These are phyloP conservation scores for Echeveria elegans DNA, from an alignment of 164 flowering plant genomes.

Conservation along the genomic window DNA sequence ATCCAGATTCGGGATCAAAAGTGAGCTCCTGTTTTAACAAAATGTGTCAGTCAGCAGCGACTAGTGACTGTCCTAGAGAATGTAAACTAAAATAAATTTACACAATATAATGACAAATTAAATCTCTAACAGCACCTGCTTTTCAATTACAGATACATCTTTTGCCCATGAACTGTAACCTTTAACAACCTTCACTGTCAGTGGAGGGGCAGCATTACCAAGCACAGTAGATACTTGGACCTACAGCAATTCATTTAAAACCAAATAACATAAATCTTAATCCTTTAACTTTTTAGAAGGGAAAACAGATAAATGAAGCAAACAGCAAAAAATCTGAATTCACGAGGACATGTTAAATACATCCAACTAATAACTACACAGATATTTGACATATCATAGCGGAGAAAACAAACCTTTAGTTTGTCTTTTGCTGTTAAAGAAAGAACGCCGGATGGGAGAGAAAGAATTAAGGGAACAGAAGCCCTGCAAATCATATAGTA, in stretches of 20 bases:
- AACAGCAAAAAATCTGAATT: not conserved
- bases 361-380: not conserved
- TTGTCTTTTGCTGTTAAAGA: constrained; percentile 64
- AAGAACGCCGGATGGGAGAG: constrained; percentile 79
- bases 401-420: constrained; percentile 50
- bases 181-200: constrained; percentile 44
- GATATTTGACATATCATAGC: not conserved
- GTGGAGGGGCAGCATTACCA: constrained; percentile 55
- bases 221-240: constrained; percentile 54
- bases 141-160: constrained; percentile 35
- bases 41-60: too few relatives aligned
- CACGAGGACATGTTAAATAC: not conserved
- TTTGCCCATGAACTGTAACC: constrained; percentile 35
- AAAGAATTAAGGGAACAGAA: constrained; percentile 73
- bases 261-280: not conserved
- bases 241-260: constrained; percentile 14
- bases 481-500: constrained; percentile 38
- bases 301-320: not conserved
- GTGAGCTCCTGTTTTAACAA: constrained; percentile 52
- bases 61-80: not conserved
- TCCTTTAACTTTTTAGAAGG: not conserved
- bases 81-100: not conserved
- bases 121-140: constrained; percentile 30
- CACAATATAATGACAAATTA: not conserved
- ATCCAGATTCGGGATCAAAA: constrained; percentile 37